Percentiles rank a stretch among this genome's conserved stretches.
These are phyloP conservation scores for Ceratobasidium sp. DNA, from an alignment of 1,284 basidiomycete genomes.

Conservation along the genomic window DNA sequence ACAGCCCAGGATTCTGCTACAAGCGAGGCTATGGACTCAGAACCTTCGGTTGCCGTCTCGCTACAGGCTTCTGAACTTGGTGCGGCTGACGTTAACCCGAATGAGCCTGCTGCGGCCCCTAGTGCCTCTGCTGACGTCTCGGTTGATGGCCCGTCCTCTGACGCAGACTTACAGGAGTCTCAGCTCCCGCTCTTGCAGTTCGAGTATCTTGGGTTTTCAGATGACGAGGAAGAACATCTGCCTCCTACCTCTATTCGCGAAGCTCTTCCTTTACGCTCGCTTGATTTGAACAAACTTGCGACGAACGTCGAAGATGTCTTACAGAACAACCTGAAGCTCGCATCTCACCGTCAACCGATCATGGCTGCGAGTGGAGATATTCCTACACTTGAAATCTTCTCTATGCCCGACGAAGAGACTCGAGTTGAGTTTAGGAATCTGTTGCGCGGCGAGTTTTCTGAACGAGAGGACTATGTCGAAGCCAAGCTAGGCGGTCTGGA, in stretches of 20 bases:
- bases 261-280: slow-evolving; percentile 1
- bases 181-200: slow-evolving; percentile 28
- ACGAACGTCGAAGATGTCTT: slow-evolving; percentile 8
- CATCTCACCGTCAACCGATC: neutral
- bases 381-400: slow-evolving; percentile 4
- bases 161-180: neutral
- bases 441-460: slow-evolving; percentile 56
- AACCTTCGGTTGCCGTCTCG: slow-evolving; percentile 9
- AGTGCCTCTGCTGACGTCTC: neutral
- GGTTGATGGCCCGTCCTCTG: neutral
- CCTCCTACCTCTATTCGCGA: slow-evolving; percentile 12
- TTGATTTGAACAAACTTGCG: slow-evolving; percentile 7
- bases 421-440: slow-evolving; percentile 5
- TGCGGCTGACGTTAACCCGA: neutral
- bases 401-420: slow-evolving; percentile 4
- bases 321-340: slow-evolving; percentile 18
- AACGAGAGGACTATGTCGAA: slow-evolving; percentile 62
- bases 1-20: neutral
- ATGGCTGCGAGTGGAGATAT: neutral
- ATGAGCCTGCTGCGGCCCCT: neutral
- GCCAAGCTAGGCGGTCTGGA: slow-evolving; percentile 68
- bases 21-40: slow-evolving; percentile 26
- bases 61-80: slow-evolving; percentile 7
- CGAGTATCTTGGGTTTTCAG: slow-evolving; percentile 22
- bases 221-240: slow-evolving; percentile 12